These are phyloP conservation scores for Dioszegia crocea DNA, from an alignment of 768 basidiomycete species.

Conservation along the genomic window DNA sequence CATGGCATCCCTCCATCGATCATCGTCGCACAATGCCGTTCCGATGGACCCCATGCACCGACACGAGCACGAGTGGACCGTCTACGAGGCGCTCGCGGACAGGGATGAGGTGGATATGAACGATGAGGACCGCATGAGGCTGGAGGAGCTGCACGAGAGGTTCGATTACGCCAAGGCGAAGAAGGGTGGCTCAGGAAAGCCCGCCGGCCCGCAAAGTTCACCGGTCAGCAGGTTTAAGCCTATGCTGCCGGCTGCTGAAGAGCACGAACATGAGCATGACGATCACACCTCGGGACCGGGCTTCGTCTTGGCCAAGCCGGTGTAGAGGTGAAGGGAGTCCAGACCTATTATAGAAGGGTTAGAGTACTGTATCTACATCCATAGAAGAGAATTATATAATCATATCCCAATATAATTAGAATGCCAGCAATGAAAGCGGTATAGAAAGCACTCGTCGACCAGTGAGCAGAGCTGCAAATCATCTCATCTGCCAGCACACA, in stretches of 20 bases:
- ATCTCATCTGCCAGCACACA: no score
- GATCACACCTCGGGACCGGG: not conserved
- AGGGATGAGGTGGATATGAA: conserved; percentile 35
- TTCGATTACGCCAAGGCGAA: conserved; percentile 33
- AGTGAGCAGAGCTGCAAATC: no score
- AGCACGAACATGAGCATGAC: conserved; percentile 9
- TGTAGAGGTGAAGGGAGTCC: not conserved
- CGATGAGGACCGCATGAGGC: conserved; percentile 35
- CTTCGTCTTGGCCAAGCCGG: not conserved
- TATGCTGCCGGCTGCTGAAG: not conserved
- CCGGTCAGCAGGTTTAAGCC: conserved; percentile 2
- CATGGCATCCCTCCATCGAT: conserved; percentile 5
- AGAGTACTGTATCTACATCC: not conserved
- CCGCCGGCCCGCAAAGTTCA: not conserved
- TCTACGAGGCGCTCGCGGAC: conserved; percentile 37
- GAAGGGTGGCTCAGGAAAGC: not conserved
- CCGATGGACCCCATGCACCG: conserved; percentile 1
- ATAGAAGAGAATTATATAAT: not conserved
- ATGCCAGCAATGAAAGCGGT: no score
- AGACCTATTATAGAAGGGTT: not conserved
- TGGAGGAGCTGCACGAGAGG: conserved; percentile 31
- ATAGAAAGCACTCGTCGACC: no score
- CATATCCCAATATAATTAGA: no score
- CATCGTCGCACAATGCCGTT: conserved; percentile 2
- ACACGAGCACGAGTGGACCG: conserved; percentile 24